Conservation (phyloP, 345 rosid species). For the Aquilaria malaccensis region DNA sequence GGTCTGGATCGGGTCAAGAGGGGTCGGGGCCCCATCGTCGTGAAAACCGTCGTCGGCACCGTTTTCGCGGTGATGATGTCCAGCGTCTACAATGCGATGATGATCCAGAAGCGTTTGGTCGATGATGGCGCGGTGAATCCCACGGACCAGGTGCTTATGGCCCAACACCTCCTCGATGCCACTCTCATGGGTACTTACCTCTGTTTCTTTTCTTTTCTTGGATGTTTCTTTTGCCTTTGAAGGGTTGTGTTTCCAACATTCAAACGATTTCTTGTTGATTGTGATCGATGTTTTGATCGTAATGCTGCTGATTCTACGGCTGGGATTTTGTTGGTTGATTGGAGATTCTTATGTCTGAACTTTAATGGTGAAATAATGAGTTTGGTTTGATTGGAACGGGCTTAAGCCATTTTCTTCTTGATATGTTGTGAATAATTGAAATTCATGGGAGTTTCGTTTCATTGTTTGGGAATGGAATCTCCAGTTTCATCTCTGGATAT, state of each 20-base stretch:
- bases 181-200: constrained; percentile 78
- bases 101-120: constrained; percentile 58
- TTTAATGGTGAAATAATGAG: no score
- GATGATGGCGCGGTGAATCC: constrained; percentile 59
- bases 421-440: no score
- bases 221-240: not conserved
- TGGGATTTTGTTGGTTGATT: no score
- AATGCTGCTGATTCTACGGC: not conserved
- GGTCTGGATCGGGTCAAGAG: constrained; percentile 71
- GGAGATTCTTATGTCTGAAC: no score
- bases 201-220: not conserved
- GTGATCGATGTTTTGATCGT: no score
- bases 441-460: no score
- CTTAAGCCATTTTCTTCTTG: no score
- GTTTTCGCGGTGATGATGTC: constrained; percentile 47
- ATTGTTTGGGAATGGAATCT: no score
- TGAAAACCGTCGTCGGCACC: constrained; percentile 69
- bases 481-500: no score
- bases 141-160: constrained; percentile 85
- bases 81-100: constrained; percentile 47
- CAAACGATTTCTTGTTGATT: no score
- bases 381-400: no score
- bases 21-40: constrained; percentile 82
- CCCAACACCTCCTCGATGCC: constrained; percentile 67
- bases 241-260: no score